Percentiles rank a stretch among this genome's conserved stretches.
Evolutionary conservation across 2,329 filamentous ascomycete genomes (phyloP).

Genomic region (Venturia effusa): DNA sequence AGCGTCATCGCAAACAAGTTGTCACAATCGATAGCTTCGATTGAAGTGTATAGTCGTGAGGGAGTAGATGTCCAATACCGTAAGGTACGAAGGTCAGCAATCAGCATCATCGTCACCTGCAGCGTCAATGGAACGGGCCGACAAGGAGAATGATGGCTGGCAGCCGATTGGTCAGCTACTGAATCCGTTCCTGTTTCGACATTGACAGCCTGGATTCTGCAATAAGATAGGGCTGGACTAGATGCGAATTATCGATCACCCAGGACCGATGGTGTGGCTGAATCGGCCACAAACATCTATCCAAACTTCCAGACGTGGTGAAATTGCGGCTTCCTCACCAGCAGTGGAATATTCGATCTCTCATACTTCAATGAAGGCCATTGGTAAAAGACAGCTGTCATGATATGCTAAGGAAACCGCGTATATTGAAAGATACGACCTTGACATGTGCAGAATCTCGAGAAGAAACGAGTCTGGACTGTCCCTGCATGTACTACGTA

Average conservation of each 20-base stretch:
- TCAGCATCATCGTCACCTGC: too few species aligned
- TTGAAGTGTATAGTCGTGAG: too few species aligned
- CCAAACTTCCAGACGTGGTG: neutral
- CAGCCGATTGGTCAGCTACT: neutral
- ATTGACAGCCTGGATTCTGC: neutral
- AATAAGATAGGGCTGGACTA: neutral
- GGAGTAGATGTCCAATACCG: too few species aligned
- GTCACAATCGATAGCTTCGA: too few species aligned
- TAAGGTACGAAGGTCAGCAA: too few species aligned
- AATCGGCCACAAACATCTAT: neutral
- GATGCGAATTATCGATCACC: neutral
- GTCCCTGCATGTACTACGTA: constrained; percentile 1
- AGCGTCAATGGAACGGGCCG: neutral
- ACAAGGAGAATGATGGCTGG: neutral
- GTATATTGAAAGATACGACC: neutral
- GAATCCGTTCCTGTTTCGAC: neutral
- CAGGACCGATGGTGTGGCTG: neutral
- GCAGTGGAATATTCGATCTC: neutral
- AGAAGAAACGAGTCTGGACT: neutral
- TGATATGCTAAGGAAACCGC: neutral
- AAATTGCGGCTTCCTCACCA: neutral
- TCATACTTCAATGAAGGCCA: neutral
- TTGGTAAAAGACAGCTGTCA: neutral
- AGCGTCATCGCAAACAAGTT: neutral
- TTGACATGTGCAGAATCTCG: neutral